Conservation (phyloP, 257 asterid genomes). For the Lithospermum erythrorhizon region DNA sequence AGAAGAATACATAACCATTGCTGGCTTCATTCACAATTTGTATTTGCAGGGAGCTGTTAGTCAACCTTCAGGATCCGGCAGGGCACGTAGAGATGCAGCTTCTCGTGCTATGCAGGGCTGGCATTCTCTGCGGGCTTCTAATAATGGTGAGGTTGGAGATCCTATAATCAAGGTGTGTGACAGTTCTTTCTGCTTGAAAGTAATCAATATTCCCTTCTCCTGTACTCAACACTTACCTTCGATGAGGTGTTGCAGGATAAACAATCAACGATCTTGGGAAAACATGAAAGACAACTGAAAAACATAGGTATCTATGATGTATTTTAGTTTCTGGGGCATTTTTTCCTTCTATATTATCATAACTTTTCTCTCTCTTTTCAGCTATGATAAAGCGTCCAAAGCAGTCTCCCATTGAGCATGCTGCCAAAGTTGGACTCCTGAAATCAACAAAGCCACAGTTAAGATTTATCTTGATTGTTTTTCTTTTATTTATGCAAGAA, state of each 20-base stretch:
- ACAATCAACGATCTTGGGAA: slow-evolving; percentile 38
- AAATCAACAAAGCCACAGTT: slow-evolving; percentile 59
- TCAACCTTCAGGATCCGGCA: slow-evolving; percentile 69
- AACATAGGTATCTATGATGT: slow-evolving; percentile 45
- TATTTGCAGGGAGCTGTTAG: slow-evolving; percentile 49
- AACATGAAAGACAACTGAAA: slow-evolving; percentile 74
- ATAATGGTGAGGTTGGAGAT: slow-evolving; percentile 88
- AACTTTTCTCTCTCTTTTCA: slow-evolving; percentile 23
- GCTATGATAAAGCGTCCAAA: slow-evolving; percentile 83
- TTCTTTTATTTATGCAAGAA: not conserved
- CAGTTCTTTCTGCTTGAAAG: not conserved
- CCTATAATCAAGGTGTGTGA: slow-evolving; percentile 70
- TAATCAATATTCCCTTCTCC: not conserved
- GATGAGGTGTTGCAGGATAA: slow-evolving; percentile 41
- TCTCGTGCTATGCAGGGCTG: slow-evolving; percentile 99
- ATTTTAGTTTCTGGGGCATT: not conserved
- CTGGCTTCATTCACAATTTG: slow-evolving; percentile 6
- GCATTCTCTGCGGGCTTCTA: slow-evolving; percentile 83
- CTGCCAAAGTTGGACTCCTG: slow-evolving; percentile 47
- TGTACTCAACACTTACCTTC: no score
- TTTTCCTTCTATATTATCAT: slow-evolving; percentile 5
- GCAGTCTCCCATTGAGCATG: slow-evolving; percentile 61
- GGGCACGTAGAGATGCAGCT: slow-evolving; percentile 95
- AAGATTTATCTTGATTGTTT: slow-evolving; percentile 28
- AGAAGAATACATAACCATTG: not conserved